A percentile compares a stretch with the other conserved stretches of the same genome.
These are phyloP conservation scores for Meredithiella fracta DNA, from an alignment of 2,329 filamentous ascomycete species.

Conservation along the genomic window DNA sequence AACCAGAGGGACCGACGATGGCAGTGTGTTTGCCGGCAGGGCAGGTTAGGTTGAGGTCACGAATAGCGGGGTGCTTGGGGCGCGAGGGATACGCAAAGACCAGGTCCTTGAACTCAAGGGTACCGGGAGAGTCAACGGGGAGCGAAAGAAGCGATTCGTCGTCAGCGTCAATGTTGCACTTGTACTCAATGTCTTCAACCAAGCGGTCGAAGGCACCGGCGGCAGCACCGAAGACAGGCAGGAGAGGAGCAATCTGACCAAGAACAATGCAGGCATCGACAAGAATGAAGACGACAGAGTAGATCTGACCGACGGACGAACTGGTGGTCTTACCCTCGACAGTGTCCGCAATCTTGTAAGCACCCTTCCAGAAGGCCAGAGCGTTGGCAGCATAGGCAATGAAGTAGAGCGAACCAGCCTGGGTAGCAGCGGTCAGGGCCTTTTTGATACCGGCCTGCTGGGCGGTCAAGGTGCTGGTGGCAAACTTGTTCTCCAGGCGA, in stretches of 20 bases:
- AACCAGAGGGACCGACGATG: conserved; percentile 41
- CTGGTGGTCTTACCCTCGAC: conserved; percentile 22
- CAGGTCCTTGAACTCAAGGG: conserved; percentile 28
- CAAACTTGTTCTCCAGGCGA: conserved; percentile 43
- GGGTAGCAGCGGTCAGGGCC: conserved; percentile 36
- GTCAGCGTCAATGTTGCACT: conserved; percentile 28
- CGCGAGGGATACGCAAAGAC: conserved; percentile 30
- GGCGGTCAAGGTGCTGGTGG: conserved; percentile 32
- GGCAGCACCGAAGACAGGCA: conserved; percentile 43
- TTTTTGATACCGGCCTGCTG: conserved; percentile 40
- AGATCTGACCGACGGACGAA: conserved; percentile 32
- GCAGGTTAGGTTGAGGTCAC: conserved; percentile 29
- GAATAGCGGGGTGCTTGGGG: conserved; percentile 27
- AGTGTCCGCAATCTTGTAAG: conserved; percentile 30
- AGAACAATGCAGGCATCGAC: conserved; percentile 48
- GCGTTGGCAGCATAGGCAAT: conserved; percentile 51
- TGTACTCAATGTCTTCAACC: conserved; percentile 38
- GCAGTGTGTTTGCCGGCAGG: conserved; percentile 36
- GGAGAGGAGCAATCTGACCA: conserved; percentile 44
- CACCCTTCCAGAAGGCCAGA: conserved; percentile 52
- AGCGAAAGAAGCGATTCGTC: conserved; percentile 17
- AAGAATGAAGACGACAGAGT: conserved; percentile 48
- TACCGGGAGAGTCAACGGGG: conserved; percentile 21
- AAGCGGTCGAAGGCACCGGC: conserved; percentile 42
- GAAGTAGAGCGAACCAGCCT: conserved; percentile 48